Base-by-base conservation (phyloP, 306 rosid species). In the Aeschynomene evenia region DNA sequence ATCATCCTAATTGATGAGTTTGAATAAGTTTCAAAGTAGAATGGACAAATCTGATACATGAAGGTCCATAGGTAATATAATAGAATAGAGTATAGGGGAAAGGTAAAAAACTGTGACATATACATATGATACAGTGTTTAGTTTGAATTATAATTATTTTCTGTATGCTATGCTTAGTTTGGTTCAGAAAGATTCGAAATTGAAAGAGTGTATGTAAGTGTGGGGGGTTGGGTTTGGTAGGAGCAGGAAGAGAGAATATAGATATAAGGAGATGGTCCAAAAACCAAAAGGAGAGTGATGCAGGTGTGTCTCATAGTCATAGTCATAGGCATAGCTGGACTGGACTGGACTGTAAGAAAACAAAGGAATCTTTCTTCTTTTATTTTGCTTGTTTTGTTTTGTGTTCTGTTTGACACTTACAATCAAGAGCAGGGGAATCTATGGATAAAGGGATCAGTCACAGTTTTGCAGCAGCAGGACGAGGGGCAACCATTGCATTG, bases 361-460 rank as follows among this genome's bases (percentile, higher is more conserved):
- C 78, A 73, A 80, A 66, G 71, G 77, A 77, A 74, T 48, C 79
- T 70, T 66, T 77, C 5, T 28, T 28, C 2, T 5, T 28, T 28
- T 28, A 3, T 28, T 28, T 28, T 28, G 0, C 31, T 28, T 28
- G n/a, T n/a, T n/a, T n/a, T n/a, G n/a, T 28, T 53, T 63, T 59
- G 37, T 64, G 61, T n/a, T 55, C 46, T 68, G 72, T 68, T 63
- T 52, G 80, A 73, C 66, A 70, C n/a, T n/a, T n/a, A n/a, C n/a
- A n/a, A n/a, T n/a, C 73, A 70, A 50, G 46, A 61, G 80, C 48
- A 46, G 73, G 81, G 81, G 84, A 81, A 81, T 84, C 86, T 78
- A 66, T 66, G 73, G 76, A 45, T 54, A 70, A 62, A 70, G 60
- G 77, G 20, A 52, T 61, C 49, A 39, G 73, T 56, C 74, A 58